A percentile compares a stretch with the other conserved stretches of the same genome.
Conservation (phyloP, 768 basidiomycete species). For the Hericium coralloides region DNA sequence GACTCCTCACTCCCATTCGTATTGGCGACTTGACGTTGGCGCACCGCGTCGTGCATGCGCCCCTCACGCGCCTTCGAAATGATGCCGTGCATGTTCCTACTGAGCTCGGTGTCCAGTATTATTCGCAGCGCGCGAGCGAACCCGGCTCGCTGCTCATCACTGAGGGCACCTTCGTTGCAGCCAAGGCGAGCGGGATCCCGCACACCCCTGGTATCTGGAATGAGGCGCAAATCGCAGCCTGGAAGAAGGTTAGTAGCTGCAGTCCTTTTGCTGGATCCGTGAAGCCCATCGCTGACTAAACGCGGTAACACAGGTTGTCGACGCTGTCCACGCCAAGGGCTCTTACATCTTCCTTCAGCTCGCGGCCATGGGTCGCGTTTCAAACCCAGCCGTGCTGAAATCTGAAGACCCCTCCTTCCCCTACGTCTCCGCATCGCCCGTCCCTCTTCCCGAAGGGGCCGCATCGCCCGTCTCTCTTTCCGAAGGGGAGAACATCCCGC, state of each 20-base stretch:
- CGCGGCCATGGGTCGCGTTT: constrained; percentile 27
- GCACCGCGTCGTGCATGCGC: constrained; percentile 17
- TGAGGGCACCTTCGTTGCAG: constrained; percentile 25
- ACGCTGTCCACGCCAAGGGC: constrained; percentile 26
- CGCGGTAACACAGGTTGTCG: constrained; percentile 16
- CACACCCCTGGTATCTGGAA: constrained; percentile 23
- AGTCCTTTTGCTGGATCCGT: too few species aligned
- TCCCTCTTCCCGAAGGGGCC: not conserved
- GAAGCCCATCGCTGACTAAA: too few species aligned
- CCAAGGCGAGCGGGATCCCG: constrained; percentile 18
- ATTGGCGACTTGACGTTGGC: constrained; percentile 10
- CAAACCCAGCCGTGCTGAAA: constrained; percentile 7
- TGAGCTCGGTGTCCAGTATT: constrained; percentile 6
- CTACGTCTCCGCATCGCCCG: not conserved
- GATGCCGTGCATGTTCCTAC: constrained; percentile 5
- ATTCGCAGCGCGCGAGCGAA: constrained; percentile 4
- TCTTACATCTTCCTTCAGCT: constrained; percentile 28
- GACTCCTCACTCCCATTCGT: constrained; percentile 15
- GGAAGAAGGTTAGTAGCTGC: constrained; percentile 1
- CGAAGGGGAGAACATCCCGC: not conserved
- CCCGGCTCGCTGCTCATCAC: constrained; percentile 17
- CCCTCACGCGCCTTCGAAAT: constrained; percentile 16
- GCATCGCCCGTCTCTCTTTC: not conserved
- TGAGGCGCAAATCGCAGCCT: not conserved
- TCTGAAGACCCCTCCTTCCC: not conserved